Evolutionary conservation across 495 filamentous ascomycete genomes (phyloP).

Genomic region (Podospora appendiculata): DNA sequence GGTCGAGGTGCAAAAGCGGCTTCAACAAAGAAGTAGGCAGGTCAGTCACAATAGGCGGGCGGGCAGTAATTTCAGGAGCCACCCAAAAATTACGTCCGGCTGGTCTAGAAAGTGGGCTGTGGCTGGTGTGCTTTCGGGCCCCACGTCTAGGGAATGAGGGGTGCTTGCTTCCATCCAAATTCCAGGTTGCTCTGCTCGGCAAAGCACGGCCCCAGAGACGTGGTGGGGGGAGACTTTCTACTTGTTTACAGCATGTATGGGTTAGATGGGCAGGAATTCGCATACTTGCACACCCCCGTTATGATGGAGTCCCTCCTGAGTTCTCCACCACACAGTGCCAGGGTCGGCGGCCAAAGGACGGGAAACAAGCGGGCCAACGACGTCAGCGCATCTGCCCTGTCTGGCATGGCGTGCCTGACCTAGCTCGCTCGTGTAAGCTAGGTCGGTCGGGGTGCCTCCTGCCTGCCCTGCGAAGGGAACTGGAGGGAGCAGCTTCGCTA

Average conservation of each 20-base stretch:
- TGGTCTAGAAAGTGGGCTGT: conserved; percentile 17
- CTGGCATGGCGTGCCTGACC: too few species aligned
- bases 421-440: too few species aligned
- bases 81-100: conserved; percentile 18
- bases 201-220: background rate
- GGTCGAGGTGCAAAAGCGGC: background rate
- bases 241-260: background rate
- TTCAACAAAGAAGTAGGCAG: background rate
- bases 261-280: background rate
- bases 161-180: background rate
- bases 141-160: background rate
- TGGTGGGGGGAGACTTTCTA: background rate
- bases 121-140: conserved; percentile 11
- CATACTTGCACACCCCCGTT: too few species aligned
- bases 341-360: too few species aligned
- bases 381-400: too few species aligned
- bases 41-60: background rate
- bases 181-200: background rate
- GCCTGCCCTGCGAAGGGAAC: too few species aligned
- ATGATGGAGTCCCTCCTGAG: too few species aligned
- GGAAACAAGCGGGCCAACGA: too few species aligned
- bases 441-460: too few species aligned
- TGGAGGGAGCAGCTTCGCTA: too few species aligned
- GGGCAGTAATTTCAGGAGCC: conserved; percentile 18
- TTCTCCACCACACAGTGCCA: too few species aligned